Conservation (phyloP, 2,329 filamentous ascomycete species). For the Trichoderma simmonsii region DNA sequence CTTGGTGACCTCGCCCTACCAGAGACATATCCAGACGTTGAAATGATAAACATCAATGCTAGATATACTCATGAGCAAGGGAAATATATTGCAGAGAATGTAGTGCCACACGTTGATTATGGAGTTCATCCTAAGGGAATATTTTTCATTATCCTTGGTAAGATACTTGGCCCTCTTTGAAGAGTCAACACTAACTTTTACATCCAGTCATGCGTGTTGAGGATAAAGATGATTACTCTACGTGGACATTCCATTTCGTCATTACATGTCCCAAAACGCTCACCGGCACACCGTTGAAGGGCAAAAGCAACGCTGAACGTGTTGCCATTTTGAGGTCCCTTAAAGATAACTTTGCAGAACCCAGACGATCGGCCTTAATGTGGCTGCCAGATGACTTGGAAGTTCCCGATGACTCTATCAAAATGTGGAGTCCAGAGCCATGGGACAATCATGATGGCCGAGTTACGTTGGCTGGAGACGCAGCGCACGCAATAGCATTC, state of each 20-base stretch:
- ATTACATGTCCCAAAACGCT: neutral
- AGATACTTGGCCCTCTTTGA: neutral
- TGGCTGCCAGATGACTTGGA: neutral
- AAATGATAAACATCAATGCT: neutral
- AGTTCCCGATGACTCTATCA: neutral
- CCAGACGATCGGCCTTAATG: neutral
- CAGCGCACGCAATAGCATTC: neutral
- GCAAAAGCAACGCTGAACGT: neutral
- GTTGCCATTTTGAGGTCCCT: neutral
- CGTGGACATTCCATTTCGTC: neutral
- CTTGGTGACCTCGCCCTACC: neutral
- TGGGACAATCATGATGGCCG: neutral
- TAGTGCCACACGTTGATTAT: neutral
- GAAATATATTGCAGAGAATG: neutral
- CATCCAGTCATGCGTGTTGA: neutral
- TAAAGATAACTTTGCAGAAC: neutral
- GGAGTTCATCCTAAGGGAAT: neutral
- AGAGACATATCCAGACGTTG: neutral
- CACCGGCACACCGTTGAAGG: neutral
- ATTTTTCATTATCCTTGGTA: neutral
- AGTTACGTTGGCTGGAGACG: neutral
- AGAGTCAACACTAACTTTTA: neutral
- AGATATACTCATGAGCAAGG: neutral
- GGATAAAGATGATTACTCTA: neutral
- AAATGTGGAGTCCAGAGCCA: neutral